Conservation (phyloP, 2,329 filamentous ascomycete species). For the Phyllosticta ampelicida region DNA sequence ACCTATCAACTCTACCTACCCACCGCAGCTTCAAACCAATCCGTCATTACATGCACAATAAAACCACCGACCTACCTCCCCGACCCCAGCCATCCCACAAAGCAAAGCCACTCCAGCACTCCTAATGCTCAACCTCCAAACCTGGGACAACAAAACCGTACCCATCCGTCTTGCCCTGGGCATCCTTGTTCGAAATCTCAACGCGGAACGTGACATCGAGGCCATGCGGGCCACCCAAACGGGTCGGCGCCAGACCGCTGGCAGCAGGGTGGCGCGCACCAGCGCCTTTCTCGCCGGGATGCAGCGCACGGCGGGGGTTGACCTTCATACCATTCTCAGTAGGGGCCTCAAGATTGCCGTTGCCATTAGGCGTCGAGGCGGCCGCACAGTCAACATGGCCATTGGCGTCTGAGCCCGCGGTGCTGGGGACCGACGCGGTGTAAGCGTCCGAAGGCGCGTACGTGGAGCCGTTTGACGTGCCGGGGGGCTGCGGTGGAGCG, state of each 20-base stretch:
- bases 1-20: too few species aligned
- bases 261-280: conserved; percentile 72
- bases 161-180: conserved; percentile 36
- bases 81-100: too few species aligned
- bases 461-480: conserved; percentile 18
- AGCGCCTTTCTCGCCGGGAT: conserved; percentile 64
- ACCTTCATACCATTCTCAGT: conserved; percentile 37
- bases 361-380: background rate
- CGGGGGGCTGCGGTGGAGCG: conserved; percentile 3
- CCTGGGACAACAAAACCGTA: conserved; percentile 41
- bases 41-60: too few species aligned
- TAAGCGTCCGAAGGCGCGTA: conserved; percentile 15
- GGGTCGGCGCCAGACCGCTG: conserved; percentile 29
- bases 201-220: conserved; percentile 39
- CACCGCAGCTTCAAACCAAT: too few species aligned
- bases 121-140: conserved; percentile 22
- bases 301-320: conserved; percentile 52
- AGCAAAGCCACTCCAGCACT: too few species aligned
- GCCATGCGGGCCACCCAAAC: conserved; percentile 34
- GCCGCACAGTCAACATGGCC: background rate
- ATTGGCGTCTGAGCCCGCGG: background rate
- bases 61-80: too few species aligned
- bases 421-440: background rate
- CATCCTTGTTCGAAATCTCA: conserved; percentile 35
- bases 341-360: conserved; percentile 10